Evolutionary conservation across 805 yeast genomes (phyloP), one percentile per base, ranked within the genome.

Genomic region (Komagataella mondaviorum): DNA sequence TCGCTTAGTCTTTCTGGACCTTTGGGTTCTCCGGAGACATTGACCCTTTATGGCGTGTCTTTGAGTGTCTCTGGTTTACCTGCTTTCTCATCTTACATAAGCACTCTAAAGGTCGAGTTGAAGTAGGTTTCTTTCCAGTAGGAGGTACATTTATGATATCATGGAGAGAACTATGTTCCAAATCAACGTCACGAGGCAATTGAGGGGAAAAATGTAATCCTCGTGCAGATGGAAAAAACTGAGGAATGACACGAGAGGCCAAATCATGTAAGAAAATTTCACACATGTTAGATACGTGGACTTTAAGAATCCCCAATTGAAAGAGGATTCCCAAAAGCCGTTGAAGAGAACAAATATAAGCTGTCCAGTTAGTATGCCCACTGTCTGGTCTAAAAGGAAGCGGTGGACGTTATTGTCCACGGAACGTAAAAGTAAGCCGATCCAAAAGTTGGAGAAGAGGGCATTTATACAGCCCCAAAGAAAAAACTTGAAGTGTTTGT

Each of bases 401-500:
- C 80, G 65, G 51, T 64, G 65, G 56, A 48, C 64, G 63, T 7
- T 72, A 73, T 30, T 75, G 57, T 5, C 62, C 62, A 2, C 55
- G 49, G 6, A 75, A 4, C 14, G 16, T 16, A 51, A 58, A 45
- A 81, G 61, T 22, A 72, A 54, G 47, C 75, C 76, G 44, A 81
- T 72, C 86, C 86, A 81, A 14, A 75, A 58, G 1, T 60, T 61
- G 24, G 52, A 44, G 6, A 23, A 17, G 48, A 36, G 30, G 18
- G 17, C 87, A 60, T 80, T 80, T 48, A 81, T 64, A 10, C 70
- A 62, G 16, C 88, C 88, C 85, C 85, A 81, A 2, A 73, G 59
- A 52, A 71, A 59, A 55, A 81, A 81, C 57, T 81, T 81, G 51
- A 67, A 55, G 49, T 63, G 68, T 49, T 60, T 63, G 39, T 54